These are phyloP conservation scores for Omphalotus guepiniiformis DNA, from an alignment of 768 basidiomycete species.

Conservation along the genomic window DNA sequence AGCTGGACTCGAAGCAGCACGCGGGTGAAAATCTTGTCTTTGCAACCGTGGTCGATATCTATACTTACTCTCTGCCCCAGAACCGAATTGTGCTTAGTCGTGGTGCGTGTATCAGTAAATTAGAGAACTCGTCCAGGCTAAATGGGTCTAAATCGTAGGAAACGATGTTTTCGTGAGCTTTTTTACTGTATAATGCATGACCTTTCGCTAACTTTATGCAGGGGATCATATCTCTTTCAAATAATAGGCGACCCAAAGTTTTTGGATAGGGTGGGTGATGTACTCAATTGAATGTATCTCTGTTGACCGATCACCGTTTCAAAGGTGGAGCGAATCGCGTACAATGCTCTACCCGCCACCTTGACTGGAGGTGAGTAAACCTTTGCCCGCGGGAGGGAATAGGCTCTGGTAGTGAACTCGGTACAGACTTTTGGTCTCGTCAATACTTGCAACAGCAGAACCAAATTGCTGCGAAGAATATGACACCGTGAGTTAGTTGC, in stretches of 20 bases:
- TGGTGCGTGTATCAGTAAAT: slow-evolving; percentile 28
- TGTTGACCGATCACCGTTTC: neutral
- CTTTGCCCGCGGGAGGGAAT: neutral
- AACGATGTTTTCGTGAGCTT: slow-evolving; percentile 55
- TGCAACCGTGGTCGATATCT: neutral
- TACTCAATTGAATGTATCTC: neutral
- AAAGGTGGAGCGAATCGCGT: slow-evolving; percentile 43
- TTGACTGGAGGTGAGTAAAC: slow-evolving; percentile 37
- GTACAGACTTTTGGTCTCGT: slow-evolving; percentile 51
- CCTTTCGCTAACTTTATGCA: slow-evolving; percentile 13
- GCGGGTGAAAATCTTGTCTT: slow-evolving; percentile 38
- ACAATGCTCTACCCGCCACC: slow-evolving; percentile 47
- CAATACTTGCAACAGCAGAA: slow-evolving; percentile 60
- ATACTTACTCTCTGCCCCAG: slow-evolving; percentile 20
- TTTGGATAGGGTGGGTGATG: slow-evolving; percentile 42
- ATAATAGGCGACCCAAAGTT: slow-evolving; percentile 51
- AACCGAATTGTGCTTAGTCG: slow-evolving; percentile 51
- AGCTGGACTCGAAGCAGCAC: slow-evolving; percentile 48
- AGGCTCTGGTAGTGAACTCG: neutral
- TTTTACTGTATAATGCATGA: neutral
- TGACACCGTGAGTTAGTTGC: slow-evolving; percentile 34
- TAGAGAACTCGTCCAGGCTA: neutral
- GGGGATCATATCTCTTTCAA: slow-evolving; percentile 53
- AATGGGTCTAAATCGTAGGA: slow-evolving; percentile 29
- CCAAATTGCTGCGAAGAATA: slow-evolving; percentile 52